phyloP scores from a whole-genome alignment of 352 stramenopile genomes.

The Phytophthora pini region DNA sequence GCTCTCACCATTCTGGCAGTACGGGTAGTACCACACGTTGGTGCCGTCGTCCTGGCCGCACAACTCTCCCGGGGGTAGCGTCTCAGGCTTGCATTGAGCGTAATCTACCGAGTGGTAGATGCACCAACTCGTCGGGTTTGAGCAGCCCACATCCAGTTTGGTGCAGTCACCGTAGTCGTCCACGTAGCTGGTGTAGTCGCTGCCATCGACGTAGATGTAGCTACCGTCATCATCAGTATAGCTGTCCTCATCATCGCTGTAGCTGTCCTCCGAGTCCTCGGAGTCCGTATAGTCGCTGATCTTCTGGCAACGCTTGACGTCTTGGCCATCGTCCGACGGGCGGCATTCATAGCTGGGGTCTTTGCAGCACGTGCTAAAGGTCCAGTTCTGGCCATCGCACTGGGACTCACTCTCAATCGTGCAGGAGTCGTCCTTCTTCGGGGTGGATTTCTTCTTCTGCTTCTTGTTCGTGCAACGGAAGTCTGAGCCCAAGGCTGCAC shows the following conservation, averaged over 20 bases:
- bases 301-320: slow-evolving; percentile 31
- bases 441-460: slow-evolving; percentile 17
- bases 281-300: slow-evolving; percentile 8
- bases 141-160: slow-evolving; percentile 17
- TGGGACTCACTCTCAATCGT: slow-evolving; percentile 29
- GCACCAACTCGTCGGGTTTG: slow-evolving; percentile 20
- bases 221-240: slow-evolving; percentile 19
- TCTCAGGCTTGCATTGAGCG: slow-evolving; percentile 42
- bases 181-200: slow-evolving; percentile 23
- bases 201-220: slow-evolving; percentile 14
- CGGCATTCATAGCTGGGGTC: slow-evolving; percentile 30
- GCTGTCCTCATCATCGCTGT: slow-evolving; percentile 23
- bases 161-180: slow-evolving; percentile 31
- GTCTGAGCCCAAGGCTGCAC: slow-evolving; percentile 23
- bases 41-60: slow-evolving; percentile 41
- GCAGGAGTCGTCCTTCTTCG: slow-evolving; percentile 15
- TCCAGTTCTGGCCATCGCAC: slow-evolving; percentile 31
- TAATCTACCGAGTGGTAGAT: slow-evolving; percentile 35
- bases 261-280: slow-evolving; percentile 9
- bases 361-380: slow-evolving; percentile 23
- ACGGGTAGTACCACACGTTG: slow-evolving; percentile 41
- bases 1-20: slow-evolving; percentile 32
- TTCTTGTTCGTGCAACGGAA: slow-evolving; percentile 41
- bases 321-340: slow-evolving; percentile 17
- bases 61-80: slow-evolving; percentile 29